Conservation (phyloP, 176 grass and related monocot genomes). For the Oryza glaberrima region DNA sequence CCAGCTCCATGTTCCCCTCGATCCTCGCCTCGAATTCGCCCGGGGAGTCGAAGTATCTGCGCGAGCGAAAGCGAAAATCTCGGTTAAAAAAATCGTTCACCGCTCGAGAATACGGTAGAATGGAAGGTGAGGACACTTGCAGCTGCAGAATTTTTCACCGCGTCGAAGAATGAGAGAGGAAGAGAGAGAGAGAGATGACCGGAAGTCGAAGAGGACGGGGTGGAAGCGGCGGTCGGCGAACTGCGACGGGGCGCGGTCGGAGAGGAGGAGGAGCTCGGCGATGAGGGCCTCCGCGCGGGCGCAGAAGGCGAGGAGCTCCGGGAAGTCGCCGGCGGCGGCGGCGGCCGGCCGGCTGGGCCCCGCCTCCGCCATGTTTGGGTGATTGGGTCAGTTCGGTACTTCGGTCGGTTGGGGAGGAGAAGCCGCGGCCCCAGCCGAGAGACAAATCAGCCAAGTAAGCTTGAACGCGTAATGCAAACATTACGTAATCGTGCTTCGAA, state of each 20-base stretch:
- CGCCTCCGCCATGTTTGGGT: constrained; percentile 29
- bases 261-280: constrained; percentile 62
- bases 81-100: not conserved
- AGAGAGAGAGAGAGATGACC: constrained; percentile 36
- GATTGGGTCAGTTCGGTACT: not conserved
- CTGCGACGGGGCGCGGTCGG: constrained; percentile 53
- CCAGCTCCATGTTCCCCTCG: constrained; percentile 52
- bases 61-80: constrained; percentile 6
- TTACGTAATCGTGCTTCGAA: no score
- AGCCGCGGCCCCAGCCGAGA: no score
- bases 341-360: not conserved
- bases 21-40: constrained; percentile 66
- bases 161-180: not conserved
- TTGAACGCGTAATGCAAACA: no score
- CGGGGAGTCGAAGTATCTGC: constrained; percentile 73
- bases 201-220: constrained; percentile 75
- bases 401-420: no score
- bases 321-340: constrained; percentile 43
- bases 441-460: no score
- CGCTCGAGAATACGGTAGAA: not conserved
- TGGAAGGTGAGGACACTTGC: not conserved
- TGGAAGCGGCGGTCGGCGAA: constrained; percentile 64
- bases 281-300: constrained; percentile 67
- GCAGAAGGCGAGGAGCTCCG: constrained; percentile 73
- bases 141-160: not conserved